phyloP scores from a whole-genome alignment of 2,329 filamentous ascomycete genomes.

The Epichloe gansuensis region DNA sequence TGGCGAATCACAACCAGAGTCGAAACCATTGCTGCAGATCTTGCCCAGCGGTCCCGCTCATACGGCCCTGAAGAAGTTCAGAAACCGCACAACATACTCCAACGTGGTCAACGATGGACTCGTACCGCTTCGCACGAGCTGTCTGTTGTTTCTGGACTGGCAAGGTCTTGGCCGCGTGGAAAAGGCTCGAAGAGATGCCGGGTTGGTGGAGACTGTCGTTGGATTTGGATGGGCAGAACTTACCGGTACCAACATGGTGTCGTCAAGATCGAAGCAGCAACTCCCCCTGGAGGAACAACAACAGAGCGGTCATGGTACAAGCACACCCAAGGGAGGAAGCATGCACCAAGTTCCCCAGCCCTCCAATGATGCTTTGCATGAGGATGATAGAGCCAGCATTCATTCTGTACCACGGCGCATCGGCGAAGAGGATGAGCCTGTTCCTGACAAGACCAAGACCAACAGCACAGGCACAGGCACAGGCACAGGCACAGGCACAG shows the following conservation, averaged over 20 bases:
- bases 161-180: conserved; percentile 85
- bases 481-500: conserved; percentile 16
- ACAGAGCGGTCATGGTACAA: conserved; percentile 20
- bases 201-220: conserved; percentile 81
- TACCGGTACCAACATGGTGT: conserved; percentile 52
- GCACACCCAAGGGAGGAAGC: conserved; percentile 23
- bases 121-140: conserved; percentile 87
- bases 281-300: conserved; percentile 20
- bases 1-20: conserved; percentile 55
- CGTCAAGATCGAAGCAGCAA: conserved; percentile 32
- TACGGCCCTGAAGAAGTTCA: conserved; percentile 71
- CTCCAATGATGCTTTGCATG: conserved; percentile 47
- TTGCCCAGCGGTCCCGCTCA: conserved; percentile 86
- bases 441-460: conserved; percentile 14
- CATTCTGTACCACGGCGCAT: conserved; percentile 27
- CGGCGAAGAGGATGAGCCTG: conserved; percentile 15
- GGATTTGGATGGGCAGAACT: conserved; percentile 93
- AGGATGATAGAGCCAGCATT: conserved; percentile 52
- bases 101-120: conserved; percentile 98
- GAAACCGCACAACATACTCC: conserved; percentile 84
- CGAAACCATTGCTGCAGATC: conserved; percentile 80
- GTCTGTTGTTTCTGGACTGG: conserved; percentile 94
- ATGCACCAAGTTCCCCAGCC: conserved; percentile 58
- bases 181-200: conserved; percentile 84
- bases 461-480: neutral